Base-by-base conservation (phyloP, 1,284 basidiomycete species). In the Retiboletus fuscus region DNA sequence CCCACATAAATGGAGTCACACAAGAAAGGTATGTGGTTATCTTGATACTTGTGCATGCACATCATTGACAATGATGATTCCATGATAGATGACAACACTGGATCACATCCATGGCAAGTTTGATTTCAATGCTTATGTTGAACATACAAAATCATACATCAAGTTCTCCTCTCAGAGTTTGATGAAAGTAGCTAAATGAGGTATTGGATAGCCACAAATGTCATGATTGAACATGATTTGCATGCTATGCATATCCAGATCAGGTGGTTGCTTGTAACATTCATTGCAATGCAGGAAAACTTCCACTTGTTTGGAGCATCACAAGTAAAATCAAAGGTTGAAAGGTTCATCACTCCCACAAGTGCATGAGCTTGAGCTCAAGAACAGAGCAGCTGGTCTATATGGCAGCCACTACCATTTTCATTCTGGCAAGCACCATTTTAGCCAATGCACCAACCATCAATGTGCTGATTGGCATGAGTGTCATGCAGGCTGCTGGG, bases 261-360 rank as follows among this genome's bases (percentile, higher is more conserved):
- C 68, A 93, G 93, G 67, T 85, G 93, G 77, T 91, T 89, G 74
- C 81, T 96, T 15, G 91, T 93, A 2, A 76, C 94, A 20, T 97
- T 95, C 82, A 95, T 96, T 75, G 83, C 95, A 28, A 80, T 93
- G n/a, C 93, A 95, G 80, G 94, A 94, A 2, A 80, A 84, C 18
- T 82, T 64, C 94, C 93, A 0, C 77, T 93, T 22, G 67, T 93
- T 11, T 95, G 95, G 94, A 89, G 87, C 66, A 87, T 90, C 0
- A 83, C 93, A 26, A 93, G 91, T 67, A 95, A 96, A 80, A 88
- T 97, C 64, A 91, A 90, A 73, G 95, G 95, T 11, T 85, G 95
- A 63, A 95, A 94, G 86, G 92, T 92, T 74, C 43, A 85, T 80
- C 53, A 10, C 64, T 58, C 58, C 22, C 61, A 30, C 39, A 60